Evolutionary conservation across 805 yeast genomes (phyloP).

Genomic region (Hanseniaspora occidentalis): DNA sequence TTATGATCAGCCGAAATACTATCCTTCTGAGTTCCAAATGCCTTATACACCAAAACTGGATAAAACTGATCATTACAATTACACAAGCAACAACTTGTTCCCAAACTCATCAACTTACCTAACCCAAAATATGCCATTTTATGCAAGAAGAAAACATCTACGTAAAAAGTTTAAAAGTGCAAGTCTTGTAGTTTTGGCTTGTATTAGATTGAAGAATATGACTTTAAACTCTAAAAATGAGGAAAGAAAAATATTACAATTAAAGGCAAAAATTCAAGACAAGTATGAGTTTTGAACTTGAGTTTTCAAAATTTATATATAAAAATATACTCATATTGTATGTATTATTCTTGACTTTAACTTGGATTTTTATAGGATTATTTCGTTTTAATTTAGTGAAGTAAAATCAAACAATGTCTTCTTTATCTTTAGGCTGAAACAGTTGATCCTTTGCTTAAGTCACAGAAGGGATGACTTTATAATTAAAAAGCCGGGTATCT

Average conservation of each 20-base stretch:
- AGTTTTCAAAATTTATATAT: too few relatives aligned
- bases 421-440: too few relatives aligned
- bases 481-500: too few relatives aligned
- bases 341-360: too few relatives aligned
- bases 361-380: too few relatives aligned
- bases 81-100: not conserved
- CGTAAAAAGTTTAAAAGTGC: constrained; percentile 17
- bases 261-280: constrained; percentile 19
- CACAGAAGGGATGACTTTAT: too few relatives aligned
- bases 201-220: constrained; percentile 18
- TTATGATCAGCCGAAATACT: too few relatives aligned
- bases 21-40: too few relatives aligned
- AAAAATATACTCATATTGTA: too few relatives aligned
- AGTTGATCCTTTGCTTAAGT: too few relatives aligned
- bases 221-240: constrained; percentile 17
- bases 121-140: not conserved
- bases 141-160: not conserved
- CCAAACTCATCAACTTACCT: not conserved
- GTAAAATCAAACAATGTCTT: too few relatives aligned
- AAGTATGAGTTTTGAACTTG: constrained; percentile 1
- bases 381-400: too few relatives aligned
- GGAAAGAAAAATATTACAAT: constrained; percentile 14
- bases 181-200: constrained; percentile 20
- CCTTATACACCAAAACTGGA: not conserved
- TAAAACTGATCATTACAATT: not conserved